A percentile compares a stretch with the other conserved stretches of the same genome.
These are phyloP conservation scores for Trypanosoma caninum DNA, from an alignment of 208 protist genomes.

Conservation along the genomic window DNA sequence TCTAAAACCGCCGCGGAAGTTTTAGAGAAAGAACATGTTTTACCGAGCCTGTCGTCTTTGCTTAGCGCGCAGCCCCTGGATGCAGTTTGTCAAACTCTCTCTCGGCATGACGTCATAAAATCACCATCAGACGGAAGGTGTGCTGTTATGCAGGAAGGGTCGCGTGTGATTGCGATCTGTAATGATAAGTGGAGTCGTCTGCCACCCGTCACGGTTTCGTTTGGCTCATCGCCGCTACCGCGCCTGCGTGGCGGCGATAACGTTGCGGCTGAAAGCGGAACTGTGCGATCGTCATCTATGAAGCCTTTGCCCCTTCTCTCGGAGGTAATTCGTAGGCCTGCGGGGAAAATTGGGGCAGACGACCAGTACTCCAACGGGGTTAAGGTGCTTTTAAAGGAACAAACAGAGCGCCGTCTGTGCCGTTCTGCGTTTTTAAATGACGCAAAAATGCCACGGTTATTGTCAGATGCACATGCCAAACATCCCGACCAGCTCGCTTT, in stretches of 20 bases:
- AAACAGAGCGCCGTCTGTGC: not conserved
- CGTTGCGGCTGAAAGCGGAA: slow-evolving; percentile 14
- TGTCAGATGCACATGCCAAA: not conserved
- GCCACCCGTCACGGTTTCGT: slow-evolving; percentile 9
- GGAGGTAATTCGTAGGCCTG: not conserved
- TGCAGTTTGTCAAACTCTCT: no score
- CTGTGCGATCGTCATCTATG: not conserved
- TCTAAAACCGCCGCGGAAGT: no score
- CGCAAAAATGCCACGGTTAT: not conserved
- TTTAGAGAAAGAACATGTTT: no score
- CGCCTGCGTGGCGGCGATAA: not conserved
- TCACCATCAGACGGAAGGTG: no score
- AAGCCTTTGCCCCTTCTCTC: slow-evolving; percentile 4
- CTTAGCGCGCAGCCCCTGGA: no score
- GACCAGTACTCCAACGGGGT: slow-evolving; percentile 17
- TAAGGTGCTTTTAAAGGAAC: slow-evolving; percentile 28
- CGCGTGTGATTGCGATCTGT: not conserved
- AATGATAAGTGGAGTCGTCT: not conserved
- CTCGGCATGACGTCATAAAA: no score
- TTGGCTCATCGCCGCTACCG: slow-evolving; percentile 12
- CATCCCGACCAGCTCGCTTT: slow-evolving; percentile 20
- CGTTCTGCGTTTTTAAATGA: slow-evolving; percentile 9
- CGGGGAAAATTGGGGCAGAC: not conserved
- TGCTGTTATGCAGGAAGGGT: no score
- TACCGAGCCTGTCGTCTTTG: no score